phyloP scores from a whole-genome alignment of 169 alveolate genomes.

The Plasmodium coatneyi region DNA sequence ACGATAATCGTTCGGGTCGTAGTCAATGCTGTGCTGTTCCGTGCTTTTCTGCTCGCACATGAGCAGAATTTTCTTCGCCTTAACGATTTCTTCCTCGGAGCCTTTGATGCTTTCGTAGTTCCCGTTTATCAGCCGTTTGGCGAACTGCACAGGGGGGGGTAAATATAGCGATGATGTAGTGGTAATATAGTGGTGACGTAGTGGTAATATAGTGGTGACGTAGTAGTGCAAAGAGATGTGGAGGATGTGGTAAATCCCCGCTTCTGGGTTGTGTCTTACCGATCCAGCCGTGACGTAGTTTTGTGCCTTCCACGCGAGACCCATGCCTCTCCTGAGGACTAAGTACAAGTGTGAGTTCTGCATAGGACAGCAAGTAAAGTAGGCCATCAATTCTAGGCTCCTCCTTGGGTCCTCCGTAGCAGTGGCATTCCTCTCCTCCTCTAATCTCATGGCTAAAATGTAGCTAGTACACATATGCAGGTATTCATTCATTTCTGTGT shows the following conservation, averaged over 20 bases:
- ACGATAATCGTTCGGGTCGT: slow-evolving; percentile 79
- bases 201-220: neutral
- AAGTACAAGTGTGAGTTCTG: slow-evolving; percentile 86
- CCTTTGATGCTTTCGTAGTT: slow-evolving; percentile 71
- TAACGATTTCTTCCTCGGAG: slow-evolving; percentile 76
- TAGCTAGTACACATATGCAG: slow-evolving; percentile 65
- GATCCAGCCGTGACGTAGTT: slow-evolving; percentile 87
- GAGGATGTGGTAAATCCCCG: neutral
- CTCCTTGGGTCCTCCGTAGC: slow-evolving; percentile 76
- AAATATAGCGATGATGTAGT: no score
- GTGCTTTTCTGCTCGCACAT: slow-evolving; percentile 83
- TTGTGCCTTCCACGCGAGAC: slow-evolving; percentile 90
- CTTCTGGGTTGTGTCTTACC: neutral
- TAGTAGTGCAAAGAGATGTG: neutral
- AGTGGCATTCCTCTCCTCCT: slow-evolving; percentile 78
- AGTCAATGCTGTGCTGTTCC: slow-evolving; percentile 77
- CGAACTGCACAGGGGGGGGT: slow-evolving; percentile 25
- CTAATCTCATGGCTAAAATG: slow-evolving; percentile 82
- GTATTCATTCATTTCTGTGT: slow-evolving; percentile 57
- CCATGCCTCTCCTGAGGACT: slow-evolving; percentile 89
- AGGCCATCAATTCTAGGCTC: slow-evolving; percentile 87
- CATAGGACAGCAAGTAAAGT: slow-evolving; percentile 86
- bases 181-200: neutral
- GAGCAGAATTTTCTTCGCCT: slow-evolving; percentile 76
- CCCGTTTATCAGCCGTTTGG: slow-evolving; percentile 69